phyloP scores from a whole-genome alignment of 345 rosid genomes.

The Xanthoceras sorbifolium region DNA sequence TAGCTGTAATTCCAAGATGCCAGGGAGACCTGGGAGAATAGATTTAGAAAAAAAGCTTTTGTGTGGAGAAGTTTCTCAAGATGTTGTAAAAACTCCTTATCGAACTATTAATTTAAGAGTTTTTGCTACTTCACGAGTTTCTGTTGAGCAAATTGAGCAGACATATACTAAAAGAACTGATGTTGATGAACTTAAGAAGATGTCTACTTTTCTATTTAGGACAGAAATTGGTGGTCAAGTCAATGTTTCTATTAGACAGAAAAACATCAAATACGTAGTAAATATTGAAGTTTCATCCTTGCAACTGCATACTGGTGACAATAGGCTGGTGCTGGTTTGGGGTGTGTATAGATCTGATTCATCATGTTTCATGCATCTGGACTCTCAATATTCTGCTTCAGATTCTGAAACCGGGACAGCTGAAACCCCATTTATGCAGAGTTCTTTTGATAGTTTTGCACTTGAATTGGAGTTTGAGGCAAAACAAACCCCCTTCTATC shows the following conservation, averaged over 20 bases:
- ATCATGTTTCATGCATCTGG: slow-evolving; percentile 50
- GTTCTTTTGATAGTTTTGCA: slow-evolving; percentile 41
- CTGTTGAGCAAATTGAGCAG: slow-evolving; percentile 47
- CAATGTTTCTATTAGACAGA: slow-evolving; percentile 59
- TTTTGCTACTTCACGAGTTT: slow-evolving; percentile 49
- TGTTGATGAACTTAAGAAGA: slow-evolving; percentile 43
- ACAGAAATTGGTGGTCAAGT: slow-evolving; percentile 71
- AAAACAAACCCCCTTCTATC: slow-evolving; percentile 64
- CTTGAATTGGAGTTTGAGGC: slow-evolving; percentile 73
- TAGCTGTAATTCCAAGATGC: slow-evolving; percentile 27
- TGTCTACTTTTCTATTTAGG: slow-evolving; percentile 60
- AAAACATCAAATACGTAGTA: slow-evolving; percentile 51
- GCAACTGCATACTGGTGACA: slow-evolving; percentile 35
- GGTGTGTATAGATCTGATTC: slow-evolving; percentile 75
- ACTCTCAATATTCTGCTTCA: slow-evolving; percentile 35
- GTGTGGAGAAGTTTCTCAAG: slow-evolving; percentile 27
- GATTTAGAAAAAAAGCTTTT: slow-evolving; percentile 29
- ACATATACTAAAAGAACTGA: slow-evolving; percentile 31
- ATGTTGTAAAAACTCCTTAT: slow-evolving; percentile 12
- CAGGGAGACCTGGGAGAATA: slow-evolving; percentile 26
- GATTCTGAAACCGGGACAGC: slow-evolving; percentile 39
- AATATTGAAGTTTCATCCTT: slow-evolving; percentile 60
- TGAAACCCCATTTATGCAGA: slow-evolving; percentile 51
- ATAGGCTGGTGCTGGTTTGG: slow-evolving; percentile 57
- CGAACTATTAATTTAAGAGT: slow-evolving; percentile 33